These are phyloP conservation scores for Tulasnella sp. DNA, from an alignment of 768 basidiomycete species.

Conservation along the genomic window DNA sequence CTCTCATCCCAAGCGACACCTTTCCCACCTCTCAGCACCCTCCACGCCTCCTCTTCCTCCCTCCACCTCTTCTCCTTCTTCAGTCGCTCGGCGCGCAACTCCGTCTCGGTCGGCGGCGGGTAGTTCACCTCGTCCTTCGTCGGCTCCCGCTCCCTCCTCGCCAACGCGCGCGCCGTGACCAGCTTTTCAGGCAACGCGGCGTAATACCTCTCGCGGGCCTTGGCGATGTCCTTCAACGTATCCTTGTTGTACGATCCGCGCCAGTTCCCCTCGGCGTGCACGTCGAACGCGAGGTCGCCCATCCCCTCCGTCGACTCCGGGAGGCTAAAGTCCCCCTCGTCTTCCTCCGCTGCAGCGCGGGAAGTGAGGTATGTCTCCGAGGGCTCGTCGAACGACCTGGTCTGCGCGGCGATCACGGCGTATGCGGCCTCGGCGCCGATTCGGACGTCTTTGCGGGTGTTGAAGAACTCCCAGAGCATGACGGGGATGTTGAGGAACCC, in stretches of 20 bases:
- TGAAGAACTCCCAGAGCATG: constrained; percentile 92
- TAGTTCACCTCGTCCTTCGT: constrained; percentile 70
- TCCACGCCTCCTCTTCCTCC: constrained; percentile 67
- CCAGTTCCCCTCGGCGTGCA: constrained; percentile 53
- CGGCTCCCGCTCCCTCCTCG: constrained; percentile 63
- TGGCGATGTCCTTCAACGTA: constrained; percentile 46
- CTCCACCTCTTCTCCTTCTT: constrained; percentile 86
- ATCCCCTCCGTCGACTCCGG: constrained; percentile 16
- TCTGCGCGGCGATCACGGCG: constrained; percentile 48
- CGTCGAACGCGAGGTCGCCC: constrained; percentile 68
- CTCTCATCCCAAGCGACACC: constrained; percentile 68
- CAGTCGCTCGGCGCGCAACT: constrained; percentile 75
- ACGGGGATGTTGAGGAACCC: constrained; percentile 75
- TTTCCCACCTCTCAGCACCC: constrained; percentile 51
- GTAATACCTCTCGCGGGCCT: constrained; percentile 68
- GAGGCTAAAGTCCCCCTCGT: background rate
- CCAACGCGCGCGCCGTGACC: constrained; percentile 59
- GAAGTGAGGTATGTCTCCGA: constrained; percentile 17
- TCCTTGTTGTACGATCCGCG: constrained; percentile 41
- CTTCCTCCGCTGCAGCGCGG: constrained; percentile 12
- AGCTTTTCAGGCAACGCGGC: constrained; percentile 54
- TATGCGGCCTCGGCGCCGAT: constrained; percentile 76
- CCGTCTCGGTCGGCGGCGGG: constrained; percentile 79
- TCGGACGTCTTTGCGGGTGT: constrained; percentile 68
- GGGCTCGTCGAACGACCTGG: constrained; percentile 44